Percentiles rank a stretch among this genome's conserved stretches.
Evolutionary conservation across 495 filamentous ascomycete species (phyloP).

Genomic region (Talaromyces nanjingensis): DNA sequence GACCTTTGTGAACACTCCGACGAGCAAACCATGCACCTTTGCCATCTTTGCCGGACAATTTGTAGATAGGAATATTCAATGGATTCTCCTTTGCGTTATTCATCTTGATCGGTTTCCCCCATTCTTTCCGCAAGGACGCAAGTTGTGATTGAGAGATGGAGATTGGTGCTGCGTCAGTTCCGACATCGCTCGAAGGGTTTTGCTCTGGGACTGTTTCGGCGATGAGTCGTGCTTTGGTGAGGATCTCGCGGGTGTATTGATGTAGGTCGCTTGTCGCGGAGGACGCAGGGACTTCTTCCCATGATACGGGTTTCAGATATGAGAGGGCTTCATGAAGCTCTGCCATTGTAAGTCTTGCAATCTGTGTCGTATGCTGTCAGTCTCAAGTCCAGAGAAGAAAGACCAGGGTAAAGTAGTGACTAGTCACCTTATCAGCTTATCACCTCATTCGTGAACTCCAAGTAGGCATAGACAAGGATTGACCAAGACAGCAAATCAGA

Average conservation of each 20-base stretch:
- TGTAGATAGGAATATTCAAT: conserved; percentile 69
- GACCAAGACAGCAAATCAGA: neutral
- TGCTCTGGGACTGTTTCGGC: conserved; percentile 71
- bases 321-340: conserved; percentile 68
- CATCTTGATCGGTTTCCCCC: conserved; percentile 78
- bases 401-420: neutral
- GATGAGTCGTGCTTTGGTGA: conserved; percentile 59
- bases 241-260: conserved; percentile 51
- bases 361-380: neutral
- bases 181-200: conserved; percentile 19
- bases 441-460: neutral
- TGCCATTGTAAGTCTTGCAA: conserved; percentile 36
- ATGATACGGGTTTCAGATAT: conserved; percentile 63
- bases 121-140: conserved; percentile 62
- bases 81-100: conserved; percentile 61
- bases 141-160: conserved; percentile 13
- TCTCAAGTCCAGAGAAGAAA: neutral
- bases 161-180: neutral
- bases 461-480: neutral
- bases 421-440: neutral
- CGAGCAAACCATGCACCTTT: conserved; percentile 87
- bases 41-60: conserved; percentile 68
- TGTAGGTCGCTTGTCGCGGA: conserved; percentile 38
- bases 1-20: conserved; percentile 70
- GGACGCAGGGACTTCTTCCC: conserved; percentile 50